These are phyloP conservation scores for Aspergillus avenaceus DNA, from an alignment of 495 filamentous ascomycete species.

Conservation along the genomic window DNA sequence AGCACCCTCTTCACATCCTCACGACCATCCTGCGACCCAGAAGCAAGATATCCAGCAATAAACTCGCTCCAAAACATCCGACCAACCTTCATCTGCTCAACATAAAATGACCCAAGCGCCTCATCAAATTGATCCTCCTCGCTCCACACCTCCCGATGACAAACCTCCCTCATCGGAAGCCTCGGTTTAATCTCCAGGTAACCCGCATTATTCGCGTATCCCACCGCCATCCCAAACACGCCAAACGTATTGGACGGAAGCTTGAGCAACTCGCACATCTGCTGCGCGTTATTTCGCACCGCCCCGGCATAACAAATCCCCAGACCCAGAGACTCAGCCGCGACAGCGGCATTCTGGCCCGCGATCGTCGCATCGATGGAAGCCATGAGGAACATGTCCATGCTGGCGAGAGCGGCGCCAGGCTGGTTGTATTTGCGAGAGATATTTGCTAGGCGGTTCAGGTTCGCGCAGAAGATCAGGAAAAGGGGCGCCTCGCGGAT, in stretches of 20 bases:
- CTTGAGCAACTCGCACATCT: background rate
- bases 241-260: background rate
- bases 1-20: background rate
- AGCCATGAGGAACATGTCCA: background rate
- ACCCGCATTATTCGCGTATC: background rate
- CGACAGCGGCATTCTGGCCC: no score
- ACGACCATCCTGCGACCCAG: background rate
- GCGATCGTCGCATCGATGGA: background rate
- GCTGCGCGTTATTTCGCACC: background rate
- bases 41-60: background rate
- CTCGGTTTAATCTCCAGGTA: conserved; percentile 1
- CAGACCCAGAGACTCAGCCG: conserved; percentile 1
- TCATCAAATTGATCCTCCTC: background rate
- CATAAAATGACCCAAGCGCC: background rate
- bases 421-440: background rate
- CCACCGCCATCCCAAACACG: conserved; percentile 2
- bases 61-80: background rate
- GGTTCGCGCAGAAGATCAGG: conserved; percentile 5
- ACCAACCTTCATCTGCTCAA: background rate
- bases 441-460: background rate
- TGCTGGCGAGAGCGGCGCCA: background rate
- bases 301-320: conserved; percentile 1
- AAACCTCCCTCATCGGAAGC: background rate
- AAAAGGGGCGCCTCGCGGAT: conserved; percentile 1
- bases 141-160: background rate